Base-by-base conservation (phyloP, 1,139 yeast species). In the Yamadazyma triangularis region DNA sequence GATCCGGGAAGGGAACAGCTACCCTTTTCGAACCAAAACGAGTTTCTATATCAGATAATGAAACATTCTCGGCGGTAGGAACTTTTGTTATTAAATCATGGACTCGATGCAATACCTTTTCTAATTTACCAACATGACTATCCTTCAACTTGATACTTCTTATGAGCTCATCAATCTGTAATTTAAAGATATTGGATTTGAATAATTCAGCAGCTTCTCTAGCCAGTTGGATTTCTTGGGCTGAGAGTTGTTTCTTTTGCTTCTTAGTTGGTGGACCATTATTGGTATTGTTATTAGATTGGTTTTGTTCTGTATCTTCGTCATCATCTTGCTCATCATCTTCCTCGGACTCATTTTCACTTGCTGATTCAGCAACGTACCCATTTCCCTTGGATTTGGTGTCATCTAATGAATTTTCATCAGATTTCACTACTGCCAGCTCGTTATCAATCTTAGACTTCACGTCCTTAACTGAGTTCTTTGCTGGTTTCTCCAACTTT, bases 201-300 rank as follows among this genome's bases (percentile, higher is more conserved):
- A 89, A 91, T 30, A 89, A 64, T 52, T 88, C 96, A 0, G 95
- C 93, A 0, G 97, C 85, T 53, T 89, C 96, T 47, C 95, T 70
- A 0, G 96, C 96, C 3, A 84, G 71, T 50, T 89, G 96, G 28
- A 89, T 78, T 36, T 91, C 96, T 47, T 86, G 91, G 1, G 95
- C 86, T 0, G 87, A 69, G 22, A 79, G 56, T 42, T 63, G 67
- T 33, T 58, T 59, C 38, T 50, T 53, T 34, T 61, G 69, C 36
- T 60, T 64, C 26, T 42, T 42, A n/a, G 58, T 53, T 4, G 60
- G 57, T 13, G 45, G 54, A 3, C 36, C 39, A 4, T 12, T 4
- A 18, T 23, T 11, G 6, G 29, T 28, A 9, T 29, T 14, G 12
- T 30, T 19, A 26, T 35, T 41, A 13, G 33, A 33, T 11, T 44